A percentile compares a stretch with the other conserved stretches of the same genome.
Evolutionary conservation across 1,284 basidiomycete genomes (phyloP).

Genomic region (Bjerkandera adusta): DNA sequence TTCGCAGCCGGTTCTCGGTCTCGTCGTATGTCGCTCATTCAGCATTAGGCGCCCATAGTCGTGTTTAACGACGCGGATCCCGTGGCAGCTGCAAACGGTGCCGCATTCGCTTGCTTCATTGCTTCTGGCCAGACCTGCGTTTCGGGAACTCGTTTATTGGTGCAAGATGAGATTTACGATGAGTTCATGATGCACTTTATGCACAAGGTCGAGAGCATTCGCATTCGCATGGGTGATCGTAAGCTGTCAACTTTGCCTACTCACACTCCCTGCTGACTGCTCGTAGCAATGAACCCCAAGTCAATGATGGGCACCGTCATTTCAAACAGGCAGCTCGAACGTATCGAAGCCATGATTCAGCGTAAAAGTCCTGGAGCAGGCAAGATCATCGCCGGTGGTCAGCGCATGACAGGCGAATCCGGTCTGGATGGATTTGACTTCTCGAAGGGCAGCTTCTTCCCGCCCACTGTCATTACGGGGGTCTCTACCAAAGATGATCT

Average conservation of each 20-base stretch:
- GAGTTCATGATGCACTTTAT: conserved; percentile 62
- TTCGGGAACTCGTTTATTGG: conserved; percentile 71
- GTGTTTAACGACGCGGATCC: conserved; percentile 77
- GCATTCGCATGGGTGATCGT: conserved; percentile 74
- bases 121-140: conserved; percentile 87
- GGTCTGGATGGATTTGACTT: conserved; percentile 68
- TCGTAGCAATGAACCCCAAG: conserved; percentile 66
- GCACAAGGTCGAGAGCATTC: conserved; percentile 61
- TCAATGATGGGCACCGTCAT: conserved; percentile 80
- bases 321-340: conserved; percentile 56
- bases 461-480: conserved; percentile 70
- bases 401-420: conserved; percentile 56
- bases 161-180: conserved; percentile 69
- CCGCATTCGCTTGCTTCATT: conserved; percentile 79
- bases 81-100: conserved; percentile 69
- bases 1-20: conserved; percentile 27
- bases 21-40: too few relatives aligned
- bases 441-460: conserved; percentile 67
- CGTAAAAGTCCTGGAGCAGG: conserved; percentile 35
- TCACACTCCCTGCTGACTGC: conserved; percentile 1
- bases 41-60: conserved; percentile 65
- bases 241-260: too few relatives aligned
- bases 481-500: conserved; percentile 58
- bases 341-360: conserved; percentile 59
- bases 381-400: conserved; percentile 62